A percentile compares a stretch with the other conserved stretches of the same genome.
Conservation (phyloP, 208 protist species). For the Porcisia hertigi region DNA sequence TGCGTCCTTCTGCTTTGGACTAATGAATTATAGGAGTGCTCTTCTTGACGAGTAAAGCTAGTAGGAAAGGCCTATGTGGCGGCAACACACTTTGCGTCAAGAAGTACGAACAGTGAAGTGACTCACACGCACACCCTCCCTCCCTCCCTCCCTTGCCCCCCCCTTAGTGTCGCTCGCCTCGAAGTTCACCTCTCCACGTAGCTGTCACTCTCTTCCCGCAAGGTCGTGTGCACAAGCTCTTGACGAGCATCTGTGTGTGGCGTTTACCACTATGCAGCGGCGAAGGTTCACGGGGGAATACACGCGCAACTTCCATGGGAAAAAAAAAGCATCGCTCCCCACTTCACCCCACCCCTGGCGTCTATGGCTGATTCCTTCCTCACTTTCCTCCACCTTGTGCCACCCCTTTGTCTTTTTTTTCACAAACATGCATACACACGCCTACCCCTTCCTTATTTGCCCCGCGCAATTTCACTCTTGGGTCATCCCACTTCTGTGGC, state of each 20-base stretch:
- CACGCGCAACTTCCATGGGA: not conserved
- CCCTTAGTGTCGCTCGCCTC: not conserved
- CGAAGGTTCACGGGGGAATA: not conserved
- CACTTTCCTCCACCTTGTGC: not conserved
- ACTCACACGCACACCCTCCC: not conserved
- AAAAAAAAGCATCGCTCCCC: not conserved
- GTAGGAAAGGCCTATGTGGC: not conserved
- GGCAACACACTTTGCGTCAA: not conserved
- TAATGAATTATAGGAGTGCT: slow-evolving; percentile 35
- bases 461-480: not conserved
- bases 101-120: not conserved
- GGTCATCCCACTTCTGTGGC: not conserved
- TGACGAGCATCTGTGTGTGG: not conserved
- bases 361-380: not conserved
- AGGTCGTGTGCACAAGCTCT: not conserved
- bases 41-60: slow-evolving; percentile 8
- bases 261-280: not conserved
- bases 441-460: not conserved
- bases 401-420: not conserved
- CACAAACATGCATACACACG: not conserved
- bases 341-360: not conserved
- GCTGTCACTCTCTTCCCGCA: too few relatives aligned
- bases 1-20: slow-evolving; percentile 38
- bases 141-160: not conserved
- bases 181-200: too few relatives aligned